Evolutionary conservation across 2,329 filamentous ascomycete species (phyloP).

Genomic region (Colletotrichum sp.): DNA sequence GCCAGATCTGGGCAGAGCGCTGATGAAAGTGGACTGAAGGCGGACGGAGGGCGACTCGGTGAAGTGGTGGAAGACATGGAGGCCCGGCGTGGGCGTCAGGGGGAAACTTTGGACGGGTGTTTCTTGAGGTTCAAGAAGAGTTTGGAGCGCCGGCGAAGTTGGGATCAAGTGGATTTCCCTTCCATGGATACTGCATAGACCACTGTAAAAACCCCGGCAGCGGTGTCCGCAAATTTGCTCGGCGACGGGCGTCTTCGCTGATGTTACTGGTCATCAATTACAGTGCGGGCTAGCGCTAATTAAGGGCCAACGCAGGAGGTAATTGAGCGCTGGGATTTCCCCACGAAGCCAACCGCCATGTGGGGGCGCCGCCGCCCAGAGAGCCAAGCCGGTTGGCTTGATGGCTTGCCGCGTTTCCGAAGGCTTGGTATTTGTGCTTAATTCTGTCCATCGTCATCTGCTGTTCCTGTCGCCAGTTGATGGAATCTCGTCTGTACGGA

Average conservation of each 20-base stretch:
- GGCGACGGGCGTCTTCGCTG: not conserved
- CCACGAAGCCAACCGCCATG: not conserved
- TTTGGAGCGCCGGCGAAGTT: not conserved
- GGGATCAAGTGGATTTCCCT: not conserved
- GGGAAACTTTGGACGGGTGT: not conserved
- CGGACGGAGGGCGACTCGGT: not conserved
- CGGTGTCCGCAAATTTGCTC: not conserved
- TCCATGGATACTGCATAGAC: not conserved
- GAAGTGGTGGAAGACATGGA: constrained; percentile 1
- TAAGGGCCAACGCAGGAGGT: not conserved
- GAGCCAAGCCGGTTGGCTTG: constrained; percentile 14
- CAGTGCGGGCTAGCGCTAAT: constrained; percentile 13
- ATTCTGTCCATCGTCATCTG: not conserved
- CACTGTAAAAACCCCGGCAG: not conserved
- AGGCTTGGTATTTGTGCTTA: constrained; percentile 9
- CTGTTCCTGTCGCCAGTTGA: not conserved
- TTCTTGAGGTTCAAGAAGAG: not conserved
- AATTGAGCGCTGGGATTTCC: not conserved
- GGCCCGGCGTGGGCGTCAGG: not conserved
- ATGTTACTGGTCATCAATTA: not conserved
- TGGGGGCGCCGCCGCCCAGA: not conserved
- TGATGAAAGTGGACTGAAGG: not conserved
- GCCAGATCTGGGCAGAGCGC: not conserved
- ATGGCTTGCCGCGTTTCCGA: constrained; percentile 2
- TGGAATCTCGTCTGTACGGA: not conserved